Conservation (phyloP, 2,329 filamentous ascomycete species). For the Drechslerella dactyloides region DNA sequence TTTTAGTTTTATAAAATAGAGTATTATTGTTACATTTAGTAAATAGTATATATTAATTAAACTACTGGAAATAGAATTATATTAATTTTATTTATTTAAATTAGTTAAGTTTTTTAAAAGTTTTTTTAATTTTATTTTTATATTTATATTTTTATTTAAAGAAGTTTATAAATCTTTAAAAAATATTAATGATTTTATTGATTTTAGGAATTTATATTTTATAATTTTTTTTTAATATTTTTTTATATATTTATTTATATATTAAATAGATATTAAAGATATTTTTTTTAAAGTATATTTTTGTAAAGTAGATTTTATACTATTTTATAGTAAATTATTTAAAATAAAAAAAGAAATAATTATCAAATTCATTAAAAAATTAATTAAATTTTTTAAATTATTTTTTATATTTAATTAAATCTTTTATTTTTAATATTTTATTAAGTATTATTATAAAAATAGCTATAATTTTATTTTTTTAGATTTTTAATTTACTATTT, state of each 20-base stretch:
- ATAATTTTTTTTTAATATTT: background rate
- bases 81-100: background rate
- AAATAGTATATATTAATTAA: background rate
- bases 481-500: background rate
- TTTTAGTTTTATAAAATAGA: background rate
- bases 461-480: background rate
- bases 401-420: background rate
- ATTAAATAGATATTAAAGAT: background rate
- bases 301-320: background rate
- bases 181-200: background rate
- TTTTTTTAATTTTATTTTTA: conserved; percentile 1
- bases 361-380: background rate
- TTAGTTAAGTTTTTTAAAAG: background rate
- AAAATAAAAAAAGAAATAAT: background rate
- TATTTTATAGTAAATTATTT: background rate
- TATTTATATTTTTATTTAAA: conserved; percentile 1
- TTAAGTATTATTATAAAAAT: background rate
- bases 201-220: too few relatives aligned
- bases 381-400: background rate
- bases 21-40: too few relatives aligned
- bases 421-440: background rate
- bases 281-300: background rate
- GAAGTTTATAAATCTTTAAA: background rate
- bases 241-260: background rate
- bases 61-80: too few relatives aligned